Evolutionary conservation across 2,329 filamentous ascomycete species (phyloP).

Genomic region (Microsporum canis): DNA sequence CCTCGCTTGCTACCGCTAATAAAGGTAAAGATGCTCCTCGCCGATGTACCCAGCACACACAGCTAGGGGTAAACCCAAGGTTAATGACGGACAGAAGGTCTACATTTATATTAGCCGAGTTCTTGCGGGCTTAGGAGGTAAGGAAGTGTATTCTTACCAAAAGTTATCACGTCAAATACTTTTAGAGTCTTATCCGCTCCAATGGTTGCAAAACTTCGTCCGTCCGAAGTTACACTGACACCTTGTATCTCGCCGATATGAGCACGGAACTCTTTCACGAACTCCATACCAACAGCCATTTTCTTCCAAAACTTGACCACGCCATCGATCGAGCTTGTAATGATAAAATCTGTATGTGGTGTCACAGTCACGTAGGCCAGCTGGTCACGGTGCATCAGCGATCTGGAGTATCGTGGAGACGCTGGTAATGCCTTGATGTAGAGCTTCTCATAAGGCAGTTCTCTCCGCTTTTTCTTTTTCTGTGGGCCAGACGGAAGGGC

Average conservation of each 20-base stretch:
- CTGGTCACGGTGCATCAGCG: slow-evolving; percentile 97
- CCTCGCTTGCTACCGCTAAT: slow-evolving; percentile 69
- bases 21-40: slow-evolving; percentile 79
- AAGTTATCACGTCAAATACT: slow-evolving; percentile 62
- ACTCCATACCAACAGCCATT: slow-evolving; percentile 76
- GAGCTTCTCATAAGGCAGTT: slow-evolving; percentile 87
- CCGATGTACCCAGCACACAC: slow-evolving; percentile 83
- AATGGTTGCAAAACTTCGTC: slow-evolving; percentile 82
- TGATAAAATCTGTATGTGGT: slow-evolving; percentile 83
- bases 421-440: slow-evolving; percentile 82
- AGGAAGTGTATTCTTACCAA: slow-evolving; percentile 39
- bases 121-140: not conserved
- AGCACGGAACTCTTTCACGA: slow-evolving; percentile 94
- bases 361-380: slow-evolving; percentile 79
- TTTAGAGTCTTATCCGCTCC: slow-evolving; percentile 46
- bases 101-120: slow-evolving; percentile 16
- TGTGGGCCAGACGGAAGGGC: slow-evolving; percentile 70
- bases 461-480: slow-evolving; percentile 74
- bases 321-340: slow-evolving; percentile 89
- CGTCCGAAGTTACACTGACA: slow-evolving; percentile 78
- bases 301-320: slow-evolving; percentile 99
- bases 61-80: slow-evolving; percentile 63
- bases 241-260: slow-evolving; percentile 75
- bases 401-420: slow-evolving; percentile 77
- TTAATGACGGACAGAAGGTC: slow-evolving; percentile 73